Percentiles rank a stretch among this genome's conserved stretches.
phyloP scores from a whole-genome alignment of 805 yeast species.

The Yamadazyma philogaea region DNA sequence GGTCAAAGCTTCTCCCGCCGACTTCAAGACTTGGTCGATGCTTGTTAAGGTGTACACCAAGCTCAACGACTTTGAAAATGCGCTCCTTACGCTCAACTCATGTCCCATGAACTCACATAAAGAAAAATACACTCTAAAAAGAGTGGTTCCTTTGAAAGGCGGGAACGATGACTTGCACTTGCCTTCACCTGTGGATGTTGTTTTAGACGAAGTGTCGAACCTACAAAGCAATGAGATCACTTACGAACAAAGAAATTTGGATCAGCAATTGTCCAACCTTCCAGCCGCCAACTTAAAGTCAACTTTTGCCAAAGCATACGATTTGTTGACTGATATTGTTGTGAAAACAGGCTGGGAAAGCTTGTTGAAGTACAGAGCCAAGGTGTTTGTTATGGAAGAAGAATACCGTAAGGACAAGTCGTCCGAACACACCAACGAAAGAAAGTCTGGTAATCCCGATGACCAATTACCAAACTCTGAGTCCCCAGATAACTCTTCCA shows the following conservation, averaged over 20 bases:
- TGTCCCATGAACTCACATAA: slow-evolving; percentile 79
- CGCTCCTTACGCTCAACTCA: slow-evolving; percentile 68
- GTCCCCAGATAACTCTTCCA: slow-evolving; percentile 26
- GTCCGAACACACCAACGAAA: slow-evolving; percentile 3
- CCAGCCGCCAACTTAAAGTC: slow-evolving; percentile 67
- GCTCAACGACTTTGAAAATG: slow-evolving; percentile 64
- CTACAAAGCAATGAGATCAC: slow-evolving; percentile 64
- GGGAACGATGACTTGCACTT: slow-evolving; percentile 59
- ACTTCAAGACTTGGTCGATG: slow-evolving; percentile 70
- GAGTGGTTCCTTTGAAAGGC: slow-evolving; percentile 52
- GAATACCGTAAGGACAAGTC: slow-evolving; percentile 41
- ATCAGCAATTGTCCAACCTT: slow-evolving; percentile 56
- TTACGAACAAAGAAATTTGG: slow-evolving; percentile 62
- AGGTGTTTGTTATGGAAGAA: slow-evolving; percentile 48
- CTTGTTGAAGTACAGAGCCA: slow-evolving; percentile 43
- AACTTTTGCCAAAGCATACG: slow-evolving; percentile 45
- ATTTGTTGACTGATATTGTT: slow-evolving; percentile 43
- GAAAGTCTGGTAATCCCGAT: not conserved
- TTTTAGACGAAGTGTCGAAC: slow-evolving; percentile 63
- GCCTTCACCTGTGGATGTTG: slow-evolving; percentile 74
- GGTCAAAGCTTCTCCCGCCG: slow-evolving; percentile 71
- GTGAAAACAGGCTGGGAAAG: slow-evolving; percentile 46
- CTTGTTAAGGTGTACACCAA: slow-evolving; percentile 63
- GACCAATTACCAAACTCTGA: not conserved
- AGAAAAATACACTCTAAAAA: slow-evolving; percentile 59